phyloP scores from a whole-genome alignment of 2,329 filamentous ascomycete genomes.

The Fusarium pseudograminearum region DNA sequence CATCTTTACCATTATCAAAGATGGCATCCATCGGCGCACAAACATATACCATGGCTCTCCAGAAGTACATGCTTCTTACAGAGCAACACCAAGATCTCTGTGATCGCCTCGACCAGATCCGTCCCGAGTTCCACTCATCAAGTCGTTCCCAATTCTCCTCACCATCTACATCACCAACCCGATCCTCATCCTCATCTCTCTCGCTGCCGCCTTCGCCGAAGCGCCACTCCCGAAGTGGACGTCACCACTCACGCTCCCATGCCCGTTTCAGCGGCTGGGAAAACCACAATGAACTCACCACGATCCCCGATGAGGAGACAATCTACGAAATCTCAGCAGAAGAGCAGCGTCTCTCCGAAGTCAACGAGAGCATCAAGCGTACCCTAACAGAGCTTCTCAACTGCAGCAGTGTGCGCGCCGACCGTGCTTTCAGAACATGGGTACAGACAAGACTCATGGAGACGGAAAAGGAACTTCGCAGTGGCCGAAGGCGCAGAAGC shows the following conservation, averaged over 20 bases:
- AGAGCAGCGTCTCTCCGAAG: constrained; percentile 65
- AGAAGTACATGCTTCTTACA: constrained; percentile 66
- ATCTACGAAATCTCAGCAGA: constrained; percentile 63
- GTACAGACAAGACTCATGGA: constrained; percentile 70
- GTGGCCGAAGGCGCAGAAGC: constrained; percentile 63
- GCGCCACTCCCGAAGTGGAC: constrained; percentile 54
- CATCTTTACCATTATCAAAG: constrained; percentile 30
- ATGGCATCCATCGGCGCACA: constrained; percentile 49
- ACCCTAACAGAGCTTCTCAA: constrained; percentile 72
- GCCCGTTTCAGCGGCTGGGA: constrained; percentile 53
- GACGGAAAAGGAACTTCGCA: constrained; percentile 69
- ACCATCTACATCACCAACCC: constrained; percentile 70
- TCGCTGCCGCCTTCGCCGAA: constrained; percentile 63
- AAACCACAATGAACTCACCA: constrained; percentile 52
- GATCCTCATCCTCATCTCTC: constrained; percentile 60
- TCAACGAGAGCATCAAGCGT: constrained; percentile 72
- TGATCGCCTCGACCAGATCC: constrained; percentile 64
- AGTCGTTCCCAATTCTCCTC: constrained; percentile 59
- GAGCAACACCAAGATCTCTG: constrained; percentile 66
- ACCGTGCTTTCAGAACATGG: constrained; percentile 67
- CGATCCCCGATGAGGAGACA: constrained; percentile 61
- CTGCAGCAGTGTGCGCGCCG: constrained; percentile 65
- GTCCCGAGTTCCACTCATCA: constrained; percentile 53
- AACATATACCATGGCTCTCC: constrained; percentile 62
- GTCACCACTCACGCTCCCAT: constrained; percentile 45